Evolutionary conservation across 176 grass and related monocot species (phyloP), one percentile per base, ranked within the genome.

Genomic region (Lolium multiflorum): DNA sequence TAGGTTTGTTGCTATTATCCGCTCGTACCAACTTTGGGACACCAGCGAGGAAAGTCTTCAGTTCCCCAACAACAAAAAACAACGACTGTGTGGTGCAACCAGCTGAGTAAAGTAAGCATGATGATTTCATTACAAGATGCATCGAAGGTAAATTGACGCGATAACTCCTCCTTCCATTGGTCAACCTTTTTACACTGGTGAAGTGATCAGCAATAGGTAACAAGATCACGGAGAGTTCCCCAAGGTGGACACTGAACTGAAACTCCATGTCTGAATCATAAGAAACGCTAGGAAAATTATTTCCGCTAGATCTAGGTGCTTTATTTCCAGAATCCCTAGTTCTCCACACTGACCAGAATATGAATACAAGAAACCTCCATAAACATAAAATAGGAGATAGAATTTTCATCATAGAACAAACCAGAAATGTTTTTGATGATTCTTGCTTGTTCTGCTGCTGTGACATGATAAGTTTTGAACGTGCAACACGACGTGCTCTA

Each of bases 401-500:
- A 76, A 93, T 56, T 82, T 89, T 91, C 65, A 89, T 47, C 59
- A 87, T 20, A 16, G 63, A 87, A 77, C 62, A 79, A 82, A 84
- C 50, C 70, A 87, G 11, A 83, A 87, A 11, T 31, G 68, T 11
- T 69, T 84, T 87, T 61, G 85, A 87, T 87, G 81, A 75, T 48
- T 87, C 85, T 75, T 87, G 85, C 81, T 87, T 80, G 11, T 7
- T 84, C 21, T 14, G 26, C 67, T 81, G 75, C 58, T 80, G 57
- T 81, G 85, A 76, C 15, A 14, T 31, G 5, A 16, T 39, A 80
- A 91, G 56, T 82, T 89, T 92, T 56, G 82, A 84, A 64, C 91
- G 94, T 74, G 91, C 94, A 73, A 84, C 89, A 65, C 85, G 26
- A 2, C 94, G 87, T 63, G 89, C 91, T 84, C 88, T 91, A 60